Percentiles rank a stretch among this genome's conserved stretches.
Conservation (phyloP, 2,329 filamentous ascomycete genomes). For the Ophiocordyceps unilateralis region DNA sequence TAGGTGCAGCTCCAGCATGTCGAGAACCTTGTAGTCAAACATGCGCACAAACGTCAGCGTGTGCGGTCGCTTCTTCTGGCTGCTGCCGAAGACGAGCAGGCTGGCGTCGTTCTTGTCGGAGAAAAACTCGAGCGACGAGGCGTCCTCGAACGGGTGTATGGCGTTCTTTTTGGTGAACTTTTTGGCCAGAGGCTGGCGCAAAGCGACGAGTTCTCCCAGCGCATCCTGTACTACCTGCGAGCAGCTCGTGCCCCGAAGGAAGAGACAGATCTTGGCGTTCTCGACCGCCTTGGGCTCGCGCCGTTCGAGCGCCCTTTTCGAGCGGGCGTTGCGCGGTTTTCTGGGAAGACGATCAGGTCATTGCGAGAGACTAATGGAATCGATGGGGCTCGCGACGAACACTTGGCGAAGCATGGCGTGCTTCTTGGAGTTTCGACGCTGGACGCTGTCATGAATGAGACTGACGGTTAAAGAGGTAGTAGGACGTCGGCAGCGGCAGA, state of each 20-base stretch:
- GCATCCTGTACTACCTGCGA: constrained; percentile 71
- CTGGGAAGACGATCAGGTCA: constrained; percentile 13
- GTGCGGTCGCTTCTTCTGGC: constrained; percentile 92
- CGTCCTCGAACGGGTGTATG: constrained; percentile 86
- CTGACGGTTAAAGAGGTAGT: too few species aligned
- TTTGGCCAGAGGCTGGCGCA: constrained; percentile 71
- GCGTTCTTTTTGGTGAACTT: constrained; percentile 96
- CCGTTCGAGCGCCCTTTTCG: constrained; percentile 87
- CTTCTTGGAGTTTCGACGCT: constrained; percentile 5
- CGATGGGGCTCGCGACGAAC: constrained; percentile 12
- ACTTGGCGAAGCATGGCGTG: constrained; percentile 29
- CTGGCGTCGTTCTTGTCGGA: constrained; percentile 89
- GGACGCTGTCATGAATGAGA: neutral
- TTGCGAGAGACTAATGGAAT: neutral
- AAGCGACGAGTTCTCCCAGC: constrained; percentile 65
- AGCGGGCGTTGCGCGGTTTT: constrained; percentile 59
- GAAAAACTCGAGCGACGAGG: constrained; percentile 82
- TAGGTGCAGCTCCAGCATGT: constrained; percentile 86
- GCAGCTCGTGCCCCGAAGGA: constrained; percentile 75
- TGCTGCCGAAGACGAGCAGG: constrained; percentile 67
- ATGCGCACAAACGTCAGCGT: constrained; percentile 67
- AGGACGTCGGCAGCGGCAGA: neutral
- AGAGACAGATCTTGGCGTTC: constrained; percentile 77
- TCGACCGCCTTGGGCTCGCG: constrained; percentile 78
- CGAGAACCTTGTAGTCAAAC: constrained; percentile 74